Evolutionary conservation across 2,329 filamentous ascomycete genomes (phyloP), one percentile per base, ranked within the genome.

Genomic region (Fusarium multiceps): DNA sequence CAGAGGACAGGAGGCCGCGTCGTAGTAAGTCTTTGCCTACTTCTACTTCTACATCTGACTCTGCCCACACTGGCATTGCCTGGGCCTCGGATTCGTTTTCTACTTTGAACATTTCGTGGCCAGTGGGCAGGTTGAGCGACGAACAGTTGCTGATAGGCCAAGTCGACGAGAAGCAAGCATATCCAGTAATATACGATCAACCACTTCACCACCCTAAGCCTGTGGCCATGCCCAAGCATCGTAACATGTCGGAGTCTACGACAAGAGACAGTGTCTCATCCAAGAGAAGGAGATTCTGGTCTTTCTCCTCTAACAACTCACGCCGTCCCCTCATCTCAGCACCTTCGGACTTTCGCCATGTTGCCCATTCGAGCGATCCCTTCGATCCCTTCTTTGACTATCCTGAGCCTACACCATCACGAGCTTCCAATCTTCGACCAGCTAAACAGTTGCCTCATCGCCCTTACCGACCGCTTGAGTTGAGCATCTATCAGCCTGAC

Each of bases 321-420:
- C 86, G 84, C 78, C 82, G 85, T 77, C 85, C 85, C 75, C 81
- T 82, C 63, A 90, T 90, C 72, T 89, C 88, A 43, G 82, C 82
- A 21, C 88, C 88, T 6, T 84, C 84, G 49, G 82, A 90, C 76
- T 90, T 90, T 73, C 85, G 85, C 48, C 88, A 90, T 79, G 71
- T 90, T 50, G 79, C 85, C 57, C 85, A 84, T 20, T 82, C 81
- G 48, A 30, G 28, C 28, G 28, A 30, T 30, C 28, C 28, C 12
- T 30, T 30, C n/a, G 80, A 80, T 59, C 80, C 82, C 49, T 79
- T 81, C 54, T 76, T 79, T 25, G 70, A 69, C 16, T 47, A 55
- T 47, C 59, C 72, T 18, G 64, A 68, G 28, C 64, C 70, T 23
- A 71, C 71, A 12, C 72, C 72, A 23, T 68, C 66, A n/a, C 63